Base-by-base conservation (phyloP, 495 filamentous ascomycete species). In the Podospora australis region DNA sequence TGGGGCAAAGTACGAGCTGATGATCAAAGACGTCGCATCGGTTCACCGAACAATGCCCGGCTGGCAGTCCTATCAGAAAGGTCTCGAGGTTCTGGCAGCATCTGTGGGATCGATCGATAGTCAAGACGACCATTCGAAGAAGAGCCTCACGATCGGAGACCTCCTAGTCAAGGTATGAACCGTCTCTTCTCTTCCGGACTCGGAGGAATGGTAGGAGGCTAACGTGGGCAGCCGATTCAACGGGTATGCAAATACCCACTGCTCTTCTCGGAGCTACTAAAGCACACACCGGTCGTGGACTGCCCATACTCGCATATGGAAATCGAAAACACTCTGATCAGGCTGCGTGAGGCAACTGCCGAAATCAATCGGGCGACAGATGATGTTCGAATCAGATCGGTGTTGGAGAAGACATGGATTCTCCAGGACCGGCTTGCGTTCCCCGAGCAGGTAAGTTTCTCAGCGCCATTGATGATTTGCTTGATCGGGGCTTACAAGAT, bases 191-290 rank as follows among this genome's bases (percentile, higher is more conserved):
- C n/a, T n/a, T n/a, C n/a, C n/a, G n/a, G n/a, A n/a, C n/a, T n/a
- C n/a, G n/a, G n/a, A n/a, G n/a, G n/a, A n/a, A n/a, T n/a, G n/a
- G n/a, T n/a, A n/a, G n/a, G 35, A 48, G 14, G 35, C 62, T 67
- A 32, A 68, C 54, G 20, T 2, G 16, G 29, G 20, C 24, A 56
- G 92, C 92, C 92, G 1, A 88, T 96, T 46, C 92, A 98, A 71
- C 78, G 92, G 26, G 78, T 97, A 11, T 94, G 87, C 75, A 89
- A 86, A 70, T 98, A 98, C 67, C 87, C 87, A 8, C 75, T 98
- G 26, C 72, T 98, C 17, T 87, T 97, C 44, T 74, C 81, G 4
- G 88, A 96, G 48, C 71, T 98, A 29, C 72, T 87, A 47, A 87
- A 83, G 54, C 72, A 85, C 52, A 96, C 90, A 0, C 86, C 87